phyloP scores from a whole-genome alignment of 352 stramenopile species.

The Globisporangium orthogonon region DNA sequence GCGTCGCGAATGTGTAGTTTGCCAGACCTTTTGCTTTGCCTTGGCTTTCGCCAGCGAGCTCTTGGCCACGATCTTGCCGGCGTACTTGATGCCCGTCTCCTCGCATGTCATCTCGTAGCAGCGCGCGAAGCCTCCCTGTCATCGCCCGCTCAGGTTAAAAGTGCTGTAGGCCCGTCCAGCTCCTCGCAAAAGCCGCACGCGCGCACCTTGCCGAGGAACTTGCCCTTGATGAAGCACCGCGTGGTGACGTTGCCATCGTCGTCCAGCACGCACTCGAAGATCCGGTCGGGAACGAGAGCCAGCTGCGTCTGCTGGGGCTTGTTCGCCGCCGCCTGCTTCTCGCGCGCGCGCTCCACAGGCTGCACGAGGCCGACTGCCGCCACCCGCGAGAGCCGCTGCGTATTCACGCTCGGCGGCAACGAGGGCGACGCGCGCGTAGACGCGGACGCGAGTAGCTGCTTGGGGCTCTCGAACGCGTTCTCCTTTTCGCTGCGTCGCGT shows the following conservation, averaged over 20 bases:
- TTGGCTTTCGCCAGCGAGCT: conserved; percentile 94
- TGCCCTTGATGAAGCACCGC: conserved; percentile 87
- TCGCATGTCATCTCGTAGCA: conserved; percentile 95
- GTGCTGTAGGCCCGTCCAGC: too few species aligned
- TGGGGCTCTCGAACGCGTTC: conserved; percentile 14
- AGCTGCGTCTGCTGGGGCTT: conserved; percentile 4
- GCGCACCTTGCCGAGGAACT: conserved; percentile 91
- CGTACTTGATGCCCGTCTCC: conserved; percentile 91
- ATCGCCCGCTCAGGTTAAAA: too few species aligned
- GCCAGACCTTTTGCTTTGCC: conserved; percentile 92
- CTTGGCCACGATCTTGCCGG: conserved; percentile 98
- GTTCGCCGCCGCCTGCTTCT: background rate
- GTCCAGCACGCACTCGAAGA: conserved; percentile 62
- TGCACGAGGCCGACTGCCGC: conserved; percentile 8
- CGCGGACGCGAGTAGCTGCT: conserved; percentile 6
- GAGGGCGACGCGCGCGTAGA: background rate
- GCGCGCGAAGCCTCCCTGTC: conserved; percentile 94
- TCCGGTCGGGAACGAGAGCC: conserved; percentile 39
- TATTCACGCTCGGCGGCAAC: conserved; percentile 11
- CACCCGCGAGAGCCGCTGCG: conserved; percentile 6
- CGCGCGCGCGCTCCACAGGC: conserved; percentile 2
- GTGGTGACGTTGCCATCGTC: conserved; percentile 47
- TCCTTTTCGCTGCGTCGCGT: conserved; percentile 16
- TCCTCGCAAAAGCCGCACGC: background rate
- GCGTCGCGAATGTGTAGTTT: background rate